Evolutionary conservation across 305 asterid genomes (phyloP).

Genomic region (Caryopteris hybrid): DNA sequence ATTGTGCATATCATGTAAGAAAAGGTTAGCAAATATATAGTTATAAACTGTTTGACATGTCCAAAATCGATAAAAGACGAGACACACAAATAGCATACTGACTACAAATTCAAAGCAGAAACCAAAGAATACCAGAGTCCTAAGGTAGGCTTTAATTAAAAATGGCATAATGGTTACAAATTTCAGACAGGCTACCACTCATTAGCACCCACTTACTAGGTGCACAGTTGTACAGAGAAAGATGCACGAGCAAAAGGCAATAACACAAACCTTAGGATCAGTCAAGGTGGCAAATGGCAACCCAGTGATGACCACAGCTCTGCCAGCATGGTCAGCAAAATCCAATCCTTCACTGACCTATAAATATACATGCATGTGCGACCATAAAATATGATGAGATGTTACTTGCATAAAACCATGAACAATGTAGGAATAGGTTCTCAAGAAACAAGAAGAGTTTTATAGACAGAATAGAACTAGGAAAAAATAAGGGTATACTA

Average conservation of each 20-base stretch:
- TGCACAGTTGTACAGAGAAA: neutral
- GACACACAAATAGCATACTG: neutral
- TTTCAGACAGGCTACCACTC: neutral
- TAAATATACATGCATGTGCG: neutral
- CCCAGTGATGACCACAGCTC: slow-evolving; percentile 96
- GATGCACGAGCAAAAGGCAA: slow-evolving; percentile 14
- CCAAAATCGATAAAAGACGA: neutral
- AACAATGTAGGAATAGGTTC: slow-evolving; percentile 3
- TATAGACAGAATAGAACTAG: neutral
- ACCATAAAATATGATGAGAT: slow-evolving; percentile 7
- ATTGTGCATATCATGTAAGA: neutral
- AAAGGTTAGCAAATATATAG: neutral
- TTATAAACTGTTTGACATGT: neutral
- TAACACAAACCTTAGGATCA: slow-evolving; percentile 83
- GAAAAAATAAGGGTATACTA: neutral
- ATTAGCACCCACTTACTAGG: neutral
- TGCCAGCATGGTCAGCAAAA: slow-evolving; percentile 98
- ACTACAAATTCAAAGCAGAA: neutral
- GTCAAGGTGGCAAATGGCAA: slow-evolving; percentile 84
- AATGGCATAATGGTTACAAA: neutral
- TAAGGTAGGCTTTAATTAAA: neutral
- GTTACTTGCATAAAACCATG: neutral
- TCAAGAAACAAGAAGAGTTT: neutral
- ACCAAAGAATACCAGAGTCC: neutral
- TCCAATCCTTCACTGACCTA: slow-evolving; percentile 99